These are phyloP conservation scores for Vigna reflexopilosa DNA, from an alignment of 306 rosid genomes.

Conservation along the genomic window DNA sequence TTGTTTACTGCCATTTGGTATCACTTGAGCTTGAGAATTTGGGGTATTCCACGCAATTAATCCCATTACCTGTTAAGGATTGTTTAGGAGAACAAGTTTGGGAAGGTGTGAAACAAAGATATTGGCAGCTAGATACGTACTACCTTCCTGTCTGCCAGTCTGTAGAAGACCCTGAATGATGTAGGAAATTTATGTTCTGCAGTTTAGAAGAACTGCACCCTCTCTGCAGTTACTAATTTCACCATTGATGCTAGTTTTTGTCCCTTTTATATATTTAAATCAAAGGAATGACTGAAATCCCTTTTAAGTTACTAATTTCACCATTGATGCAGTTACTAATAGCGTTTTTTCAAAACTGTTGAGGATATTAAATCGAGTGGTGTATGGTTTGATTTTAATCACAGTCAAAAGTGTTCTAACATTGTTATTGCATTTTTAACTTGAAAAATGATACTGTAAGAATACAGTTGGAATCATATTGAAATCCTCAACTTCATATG, in stretches of 20 bases:
- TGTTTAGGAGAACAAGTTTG: slow-evolving; percentile 85
- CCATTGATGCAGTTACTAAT: too few species aligned
- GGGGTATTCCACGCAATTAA: slow-evolving; percentile 87
- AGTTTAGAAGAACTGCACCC: neutral
- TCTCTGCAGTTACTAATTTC: neutral
- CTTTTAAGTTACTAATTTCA: too few species aligned
- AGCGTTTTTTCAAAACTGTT: neutral
- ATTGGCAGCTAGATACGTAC: slow-evolving; percentile 97
- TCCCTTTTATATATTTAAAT: neutral
- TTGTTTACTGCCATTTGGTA: slow-evolving; percentile 88
- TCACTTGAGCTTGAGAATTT: slow-evolving; percentile 87
- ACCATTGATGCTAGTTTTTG: neutral
- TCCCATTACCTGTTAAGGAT: slow-evolving; percentile 91
- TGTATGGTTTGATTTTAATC: slow-evolving; percentile 30
- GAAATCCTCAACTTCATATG: slow-evolving; percentile 36
- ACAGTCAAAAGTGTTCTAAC: slow-evolving; percentile 35
- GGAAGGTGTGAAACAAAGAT: slow-evolving; percentile 95
- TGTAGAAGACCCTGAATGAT: slow-evolving; percentile 47
- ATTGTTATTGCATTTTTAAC: slow-evolving; percentile 30
- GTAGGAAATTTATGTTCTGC: neutral
- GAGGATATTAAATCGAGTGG: slow-evolving; percentile 45
- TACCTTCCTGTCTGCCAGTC: slow-evolving; percentile 92
- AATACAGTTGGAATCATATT: slow-evolving; percentile 5
- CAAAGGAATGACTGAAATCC: neutral
- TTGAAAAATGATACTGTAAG: slow-evolving; percentile 30